A percentile compares a stretch with the other conserved stretches of the same genome.
Conservation (phyloP, 2,329 filamentous ascomycete species). For the Nigrospora osmanthi region DNA sequence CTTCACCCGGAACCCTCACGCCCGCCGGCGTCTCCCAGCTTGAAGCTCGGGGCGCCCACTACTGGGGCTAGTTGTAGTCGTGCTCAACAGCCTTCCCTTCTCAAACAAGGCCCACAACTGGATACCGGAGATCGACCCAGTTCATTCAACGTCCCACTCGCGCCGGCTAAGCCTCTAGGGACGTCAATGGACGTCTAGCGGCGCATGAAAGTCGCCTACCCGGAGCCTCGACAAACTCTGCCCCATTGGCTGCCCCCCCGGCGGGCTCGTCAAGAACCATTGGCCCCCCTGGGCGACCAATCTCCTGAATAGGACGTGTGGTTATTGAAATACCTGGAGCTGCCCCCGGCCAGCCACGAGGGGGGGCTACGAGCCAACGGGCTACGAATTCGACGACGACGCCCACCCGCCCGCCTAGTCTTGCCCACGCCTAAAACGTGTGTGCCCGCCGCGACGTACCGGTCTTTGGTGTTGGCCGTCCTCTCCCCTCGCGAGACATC, state of each 20-base stretch:
- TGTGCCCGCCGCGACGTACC: neutral
- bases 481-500: neutral
- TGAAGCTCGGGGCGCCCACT: too few species aligned
- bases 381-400: too few species aligned
- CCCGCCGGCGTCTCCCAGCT: too few species aligned
- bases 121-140: neutral
- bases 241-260: neutral
- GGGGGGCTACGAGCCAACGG: too few species aligned
- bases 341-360: too few species aligned
- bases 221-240: neutral
- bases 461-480: neutral
- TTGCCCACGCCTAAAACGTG: too few species aligned
- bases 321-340: too few species aligned
- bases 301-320: neutral
- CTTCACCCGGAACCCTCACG: too few species aligned
- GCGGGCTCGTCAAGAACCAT: neutral
- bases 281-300: neutral
- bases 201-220: neutral
- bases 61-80: too few species aligned
- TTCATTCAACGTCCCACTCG: neutral
- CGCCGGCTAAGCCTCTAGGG: neutral
- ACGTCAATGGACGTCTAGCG: neutral
- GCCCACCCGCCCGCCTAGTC: too few species aligned
- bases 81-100: neutral
- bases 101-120: slow-evolving; percentile 1